Base-by-base conservation (phyloP, 2,329 filamentous ascomycete species). In the Claviceps pusilla region DNA sequence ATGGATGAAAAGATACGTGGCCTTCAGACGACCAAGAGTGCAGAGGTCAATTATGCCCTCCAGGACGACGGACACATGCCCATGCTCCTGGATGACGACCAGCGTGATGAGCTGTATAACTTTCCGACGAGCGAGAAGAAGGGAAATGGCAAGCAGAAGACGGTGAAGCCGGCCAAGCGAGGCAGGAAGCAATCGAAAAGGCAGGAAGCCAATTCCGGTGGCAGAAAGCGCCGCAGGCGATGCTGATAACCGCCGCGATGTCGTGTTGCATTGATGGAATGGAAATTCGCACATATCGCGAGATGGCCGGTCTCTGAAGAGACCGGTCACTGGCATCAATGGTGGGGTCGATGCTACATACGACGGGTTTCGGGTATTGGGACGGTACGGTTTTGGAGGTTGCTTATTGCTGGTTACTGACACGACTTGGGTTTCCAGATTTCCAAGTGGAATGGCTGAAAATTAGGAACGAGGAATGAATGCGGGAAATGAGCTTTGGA, bases 1-100 rank as follows among this genome's bases (percentile, higher is more conserved):
- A 76, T 87, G 5, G 84, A 89, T 56, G 69, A 76, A 10, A 68
- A 73, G 0, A 69, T 89, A 3, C 62, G 75, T 0, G 49, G 64
- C 0, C 71, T 87, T 58, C 84, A 89, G 56, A 56, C 70, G 0
- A 52, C 60, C 0, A 88, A 88, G 55, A 66, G 76, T 0, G 67
- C 68, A 51, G 66, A 72, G 2, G 70, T 80, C 4, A 64, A 68
- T 1, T 29, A 59, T 0, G 63, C 65, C 0, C 57, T 72, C 0
- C 66, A 69, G 7, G 66, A 69, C 10, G 63, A 62, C 6, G 58
- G 54, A 0, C 59, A 65, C 11, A 14, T 33, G 0, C 59, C 60
- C 0, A 2, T 7, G 0, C 19, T 41, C 12, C 31, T 60, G 0
- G 4, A 11, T 0, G 31, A 59, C 0, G 4, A 14, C 1, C 39